Evolutionary conservation across 179 eudicot genomes (phyloP).

Genomic region (Beta lomatogona): DNA sequence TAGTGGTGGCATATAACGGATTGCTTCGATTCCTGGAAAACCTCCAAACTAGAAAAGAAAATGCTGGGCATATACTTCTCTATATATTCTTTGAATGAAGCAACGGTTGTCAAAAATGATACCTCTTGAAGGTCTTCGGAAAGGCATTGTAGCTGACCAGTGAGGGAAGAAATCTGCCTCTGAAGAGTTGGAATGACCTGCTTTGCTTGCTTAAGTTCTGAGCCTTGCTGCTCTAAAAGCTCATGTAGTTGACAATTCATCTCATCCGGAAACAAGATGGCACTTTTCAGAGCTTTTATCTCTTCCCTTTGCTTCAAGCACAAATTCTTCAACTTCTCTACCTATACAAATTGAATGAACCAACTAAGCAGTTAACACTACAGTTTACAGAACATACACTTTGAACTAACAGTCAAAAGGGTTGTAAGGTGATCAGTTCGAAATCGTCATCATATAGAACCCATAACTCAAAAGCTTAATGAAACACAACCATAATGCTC

Average conservation of each 20-base stretch:
- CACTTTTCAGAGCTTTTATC: constrained; percentile 73
- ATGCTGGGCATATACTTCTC: not conserved
- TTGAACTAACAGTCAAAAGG: not conserved
- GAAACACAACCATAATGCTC: not conserved
- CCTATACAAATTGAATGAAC: constrained; percentile 35
- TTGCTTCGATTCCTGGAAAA: not conserved
- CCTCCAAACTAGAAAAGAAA: not conserved
- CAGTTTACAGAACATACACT: not conserved
- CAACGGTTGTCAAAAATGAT: not conserved
- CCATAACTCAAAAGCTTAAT: not conserved
- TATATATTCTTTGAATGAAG: not conserved
- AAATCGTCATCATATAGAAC: not conserved
- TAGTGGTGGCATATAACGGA: not conserved
- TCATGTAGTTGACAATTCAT: constrained; percentile 64
- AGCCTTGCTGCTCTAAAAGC: constrained; percentile 61
- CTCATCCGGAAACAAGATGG: constrained; percentile 76
- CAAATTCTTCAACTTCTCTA: constrained; percentile 84
- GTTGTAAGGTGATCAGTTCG: not conserved
- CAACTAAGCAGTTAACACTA: not conserved
- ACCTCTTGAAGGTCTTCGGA: constrained; percentile 90
- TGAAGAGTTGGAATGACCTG: constrained; percentile 80
- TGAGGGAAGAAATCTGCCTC: constrained; percentile 82
- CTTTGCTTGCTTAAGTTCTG: constrained; percentile 77
- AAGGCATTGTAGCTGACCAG: constrained; percentile 76
- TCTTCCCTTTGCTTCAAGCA: constrained; percentile 96